Base-by-base conservation (phyloP, 2,329 filamentous ascomycete species). In the Hawksworthiomyces lignivorus region DNA sequence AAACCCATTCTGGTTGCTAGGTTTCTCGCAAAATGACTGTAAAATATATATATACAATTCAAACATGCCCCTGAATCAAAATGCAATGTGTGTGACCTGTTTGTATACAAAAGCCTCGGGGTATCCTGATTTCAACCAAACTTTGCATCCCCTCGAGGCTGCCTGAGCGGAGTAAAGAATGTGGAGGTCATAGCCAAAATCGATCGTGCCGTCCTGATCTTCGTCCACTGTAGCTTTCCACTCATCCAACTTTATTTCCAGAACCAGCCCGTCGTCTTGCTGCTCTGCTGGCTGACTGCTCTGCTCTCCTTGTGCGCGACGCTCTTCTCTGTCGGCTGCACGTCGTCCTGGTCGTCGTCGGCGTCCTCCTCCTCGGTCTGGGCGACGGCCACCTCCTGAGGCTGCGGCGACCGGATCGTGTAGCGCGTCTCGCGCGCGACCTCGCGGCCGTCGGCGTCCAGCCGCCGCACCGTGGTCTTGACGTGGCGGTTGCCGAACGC, bases 401-500 rank as follows among this genome's bases (percentile, higher is more conserved):
- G 19, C 15, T 36, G 7, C n/a, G 35, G 24, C 12, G 50, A 49
- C 18, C 48, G 46, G 11, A 52, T 30, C 5, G 48, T 40, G 21
- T 50, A 50, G 19, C 37, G 46, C 4, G 62, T 66, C 47, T 62
- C 55, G 7, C 54, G 59, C 26, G 62, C 57, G 14, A 70, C 54
- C 43, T 68, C 61, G 11, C 60, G 58, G 33, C 68, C 69, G 7
- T 68, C 52, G 17, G 57, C 55, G 29, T 71, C 64, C 8, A 67
- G 51, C 7, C 55, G 64, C 45, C 59, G 63, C 20, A 63, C 58
- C 7, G 62, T 64, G 8, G 60, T 59, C 49, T 63, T 68, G 39
- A 58, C 60, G 44, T 69, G 67, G 11, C 61, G 49, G 47, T 68
- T 65, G 24, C 68, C 69, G 38, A 60, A 61, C 7, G 54, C 49